Percentiles rank a stretch among this genome's conserved stretches.
Conservation (phyloP, 805 yeast genomes). For the Grigorovia transvaalensis region DNA sequence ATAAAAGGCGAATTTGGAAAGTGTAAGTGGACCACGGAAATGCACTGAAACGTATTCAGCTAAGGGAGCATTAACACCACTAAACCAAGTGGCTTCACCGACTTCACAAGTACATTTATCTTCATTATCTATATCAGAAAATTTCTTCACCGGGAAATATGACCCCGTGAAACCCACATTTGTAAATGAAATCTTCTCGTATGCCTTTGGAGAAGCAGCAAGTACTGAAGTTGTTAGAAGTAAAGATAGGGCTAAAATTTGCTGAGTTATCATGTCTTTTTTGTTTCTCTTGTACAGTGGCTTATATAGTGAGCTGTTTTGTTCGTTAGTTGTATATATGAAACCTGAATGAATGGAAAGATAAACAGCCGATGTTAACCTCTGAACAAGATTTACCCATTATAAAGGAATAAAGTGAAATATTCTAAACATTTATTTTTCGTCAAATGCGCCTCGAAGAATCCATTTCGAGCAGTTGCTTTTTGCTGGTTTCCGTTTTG, state of each 20-base stretch:
- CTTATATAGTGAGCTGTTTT: neutral
- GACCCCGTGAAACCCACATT: constrained; percentile 28
- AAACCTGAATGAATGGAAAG: no score
- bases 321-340: neutral
- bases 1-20: constrained; percentile 53
- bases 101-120: constrained; percentile 24
- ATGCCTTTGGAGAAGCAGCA: constrained; percentile 8
- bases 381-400: neutral
- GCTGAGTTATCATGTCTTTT: neutral
- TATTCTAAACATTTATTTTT: neutral
- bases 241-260: neutral
- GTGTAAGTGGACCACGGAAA: constrained; percentile 61
- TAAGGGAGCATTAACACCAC: constrained; percentile 57
- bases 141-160: constrained; percentile 21
- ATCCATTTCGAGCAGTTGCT: neutral
- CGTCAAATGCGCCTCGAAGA: neutral
- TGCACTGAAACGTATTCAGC: constrained; percentile 62
- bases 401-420: neutral
- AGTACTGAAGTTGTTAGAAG: constrained; percentile 1
- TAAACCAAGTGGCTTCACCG: constrained; percentile 21
- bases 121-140: constrained; percentile 14
- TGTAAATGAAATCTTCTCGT: constrained; percentile 17
- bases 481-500: neutral
- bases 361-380: no score
- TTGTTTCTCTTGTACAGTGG: neutral